phyloP scores from a whole-genome alignment of 129 eudicot genomes.

The Tanacetum coccineum region DNA sequence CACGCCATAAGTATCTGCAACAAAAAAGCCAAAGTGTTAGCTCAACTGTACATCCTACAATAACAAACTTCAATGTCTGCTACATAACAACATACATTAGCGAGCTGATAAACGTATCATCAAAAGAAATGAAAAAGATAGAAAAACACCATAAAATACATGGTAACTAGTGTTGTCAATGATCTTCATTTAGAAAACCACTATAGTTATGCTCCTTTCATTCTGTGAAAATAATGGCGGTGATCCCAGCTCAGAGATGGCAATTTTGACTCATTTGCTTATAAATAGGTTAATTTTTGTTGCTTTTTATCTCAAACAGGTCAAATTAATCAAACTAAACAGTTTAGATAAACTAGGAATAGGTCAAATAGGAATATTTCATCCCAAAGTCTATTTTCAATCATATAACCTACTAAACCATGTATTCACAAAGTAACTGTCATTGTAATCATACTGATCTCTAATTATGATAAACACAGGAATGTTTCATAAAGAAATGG shows the following conservation, averaged over 20 bases:
- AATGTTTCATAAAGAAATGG: no score
- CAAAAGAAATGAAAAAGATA: background rate
- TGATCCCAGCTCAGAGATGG: background rate
- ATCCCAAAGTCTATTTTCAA: no score
- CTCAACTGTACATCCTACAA: background rate
- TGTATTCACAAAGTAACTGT: no score
- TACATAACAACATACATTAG: background rate
- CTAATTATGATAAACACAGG: no score
- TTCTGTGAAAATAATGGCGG: background rate
- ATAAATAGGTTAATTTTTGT: no score
- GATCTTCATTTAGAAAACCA: background rate
- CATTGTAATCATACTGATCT: no score
- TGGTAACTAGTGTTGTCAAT: background rate
- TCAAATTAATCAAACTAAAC: no score
- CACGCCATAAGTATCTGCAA: slow-evolving; percentile 95
- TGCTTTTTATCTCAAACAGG: no score
- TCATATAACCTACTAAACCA: no score
- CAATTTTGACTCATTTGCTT: no score
- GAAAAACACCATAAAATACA: background rate
- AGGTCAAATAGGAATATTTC: no score
- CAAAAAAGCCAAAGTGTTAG: background rate
- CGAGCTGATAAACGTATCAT: background rate
- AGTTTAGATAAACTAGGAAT: no score
- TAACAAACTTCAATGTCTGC: background rate
- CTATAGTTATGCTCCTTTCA: background rate